Evolutionary conservation across 1,284 basidiomycete species (phyloP), one percentile per base, ranked within the genome.

Genomic region (Pseudomicrostroma phylloplanum): DNA sequence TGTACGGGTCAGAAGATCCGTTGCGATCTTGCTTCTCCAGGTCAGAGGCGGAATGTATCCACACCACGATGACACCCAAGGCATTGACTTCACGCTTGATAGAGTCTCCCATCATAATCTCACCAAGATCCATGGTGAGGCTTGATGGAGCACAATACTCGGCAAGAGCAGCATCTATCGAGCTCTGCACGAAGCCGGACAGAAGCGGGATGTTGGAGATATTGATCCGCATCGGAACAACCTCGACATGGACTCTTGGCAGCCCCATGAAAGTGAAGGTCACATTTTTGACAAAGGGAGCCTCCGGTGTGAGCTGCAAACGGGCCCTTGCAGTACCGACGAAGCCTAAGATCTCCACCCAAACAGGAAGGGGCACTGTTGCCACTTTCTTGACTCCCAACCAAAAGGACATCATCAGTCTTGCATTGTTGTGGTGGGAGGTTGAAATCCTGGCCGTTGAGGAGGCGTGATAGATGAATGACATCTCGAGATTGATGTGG

Each of bases 61-160:
- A 60, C 30, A 72, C 64, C 12, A 71, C 61, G 21, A 70, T 56
- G 36, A 69, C 67, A n/a, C 70, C 70, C 1, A 70, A 56, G n/a
- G 70, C 67, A 39, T 64, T 51, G 41, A 72, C 69, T 43, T 72
- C 70, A 19, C 70, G 55, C 63, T 72, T 70, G 65, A 72, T 69
- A 30, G 66, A 65, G 57, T 72, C 70, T 41, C 70, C 70, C 66
- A 67, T 67, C 21, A 72, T 46, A 15, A 68, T 66, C 64, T 72
- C 68, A n/a, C 70, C 70, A 0, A 72, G 62, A 41, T 72, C 70
- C 41, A 70, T 25, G 11, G 68, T 70, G 8, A 72, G 59, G 11
- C 67, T 69, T 7, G 61, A 65, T 6, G 70, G 70, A 58, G 70
- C 70, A 46, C 68, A 65, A 30, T 70, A 72, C 48, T 70, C 69